Percentiles rank a stretch among this genome's conserved stretches.
Conservation (phyloP, 1,284 basidiomycete species). For the Trametes versicolor region DNA sequence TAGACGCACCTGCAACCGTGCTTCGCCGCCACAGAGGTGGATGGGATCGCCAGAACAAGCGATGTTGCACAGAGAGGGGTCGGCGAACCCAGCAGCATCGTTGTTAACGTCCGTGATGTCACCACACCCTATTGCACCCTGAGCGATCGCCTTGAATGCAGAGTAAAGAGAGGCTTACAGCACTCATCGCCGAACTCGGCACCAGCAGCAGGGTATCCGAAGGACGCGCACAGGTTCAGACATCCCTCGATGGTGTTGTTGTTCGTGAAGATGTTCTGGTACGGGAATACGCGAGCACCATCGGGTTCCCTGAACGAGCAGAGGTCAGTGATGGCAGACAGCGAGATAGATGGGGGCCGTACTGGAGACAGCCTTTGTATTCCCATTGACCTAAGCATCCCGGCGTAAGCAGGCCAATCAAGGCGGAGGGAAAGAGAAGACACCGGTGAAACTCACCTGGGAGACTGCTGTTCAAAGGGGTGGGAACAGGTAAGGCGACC, state of each 20-base stretch:
- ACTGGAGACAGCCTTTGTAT: conserved; percentile 76
- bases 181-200: conserved; percentile 71
- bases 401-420: conserved; percentile 3
- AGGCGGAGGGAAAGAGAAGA: not conserved
- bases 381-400: conserved; percentile 55
- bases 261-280: conserved; percentile 63
- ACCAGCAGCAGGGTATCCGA: conserved; percentile 72
- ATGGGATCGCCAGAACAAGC: conserved; percentile 74
- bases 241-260: conserved; percentile 73
- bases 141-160: not conserved
- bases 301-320: conserved; percentile 45
- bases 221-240: conserved; percentile 68
- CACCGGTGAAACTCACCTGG: conserved; percentile 44
- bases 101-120: conserved; percentile 62
- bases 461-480: conserved; percentile 60
- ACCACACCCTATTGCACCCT: conserved; percentile 63
- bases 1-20: conserved; percentile 43
- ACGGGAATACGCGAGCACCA: conserved; percentile 60
- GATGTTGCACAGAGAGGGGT: conserved; percentile 62
- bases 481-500: conserved; percentile 66
- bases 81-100: conserved; percentile 52
- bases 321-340: not conserved
- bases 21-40: conserved; percentile 68
- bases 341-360: conserved; percentile 34
- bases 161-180: conserved; percentile 56